Evolutionary conservation across 208 protist species (phyloP).

Genomic region (Wallacemonas rigidus): DNA sequence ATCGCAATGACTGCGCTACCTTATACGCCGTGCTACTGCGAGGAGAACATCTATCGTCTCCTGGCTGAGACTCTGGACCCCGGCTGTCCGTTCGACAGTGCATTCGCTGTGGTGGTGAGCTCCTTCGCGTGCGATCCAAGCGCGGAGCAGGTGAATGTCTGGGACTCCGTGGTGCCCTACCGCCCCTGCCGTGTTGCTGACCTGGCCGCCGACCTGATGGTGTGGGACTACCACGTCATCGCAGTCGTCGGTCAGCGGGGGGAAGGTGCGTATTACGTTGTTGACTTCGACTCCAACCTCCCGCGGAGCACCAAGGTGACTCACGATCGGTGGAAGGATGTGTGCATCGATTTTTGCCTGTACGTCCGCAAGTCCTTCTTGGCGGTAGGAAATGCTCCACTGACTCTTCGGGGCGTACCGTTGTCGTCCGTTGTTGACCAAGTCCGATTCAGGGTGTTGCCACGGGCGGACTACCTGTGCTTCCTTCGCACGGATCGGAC

Average conservation of each 20-base stretch:
- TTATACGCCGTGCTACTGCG: constrained; percentile 39
- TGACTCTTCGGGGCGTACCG: not conserved
- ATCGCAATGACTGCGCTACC: not conserved
- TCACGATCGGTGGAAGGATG: constrained; percentile 12
- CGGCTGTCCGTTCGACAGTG: constrained; percentile 26
- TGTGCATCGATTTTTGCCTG: constrained; percentile 27
- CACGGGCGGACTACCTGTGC: constrained; percentile 26
- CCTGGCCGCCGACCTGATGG: constrained; percentile 17
- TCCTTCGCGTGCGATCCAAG: constrained; percentile 20
- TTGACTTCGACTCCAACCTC: constrained; percentile 38
- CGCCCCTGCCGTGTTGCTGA: constrained; percentile 15
- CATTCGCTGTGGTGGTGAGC: constrained; percentile 40
- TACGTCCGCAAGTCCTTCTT: constrained; percentile 26
- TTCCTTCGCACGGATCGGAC: constrained; percentile 41
- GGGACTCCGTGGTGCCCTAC: constrained; percentile 40
- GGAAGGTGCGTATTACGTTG: constrained; percentile 23
- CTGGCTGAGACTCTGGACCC: constrained; percentile 13
- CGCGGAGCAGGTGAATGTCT: constrained; percentile 23
- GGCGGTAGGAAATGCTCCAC: constrained; percentile 10
- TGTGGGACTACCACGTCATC: constrained; percentile 54
- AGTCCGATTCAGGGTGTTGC: constrained; percentile 33
- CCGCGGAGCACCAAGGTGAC: constrained; percentile 5
- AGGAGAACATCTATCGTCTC: constrained; percentile 42
- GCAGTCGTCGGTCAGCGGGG: constrained; percentile 13
- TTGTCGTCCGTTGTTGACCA: constrained; percentile 18